Evolutionary conservation across 202 grass and related monocot species (phyloP).

Genomic region (Zoysia matrella): DNA sequence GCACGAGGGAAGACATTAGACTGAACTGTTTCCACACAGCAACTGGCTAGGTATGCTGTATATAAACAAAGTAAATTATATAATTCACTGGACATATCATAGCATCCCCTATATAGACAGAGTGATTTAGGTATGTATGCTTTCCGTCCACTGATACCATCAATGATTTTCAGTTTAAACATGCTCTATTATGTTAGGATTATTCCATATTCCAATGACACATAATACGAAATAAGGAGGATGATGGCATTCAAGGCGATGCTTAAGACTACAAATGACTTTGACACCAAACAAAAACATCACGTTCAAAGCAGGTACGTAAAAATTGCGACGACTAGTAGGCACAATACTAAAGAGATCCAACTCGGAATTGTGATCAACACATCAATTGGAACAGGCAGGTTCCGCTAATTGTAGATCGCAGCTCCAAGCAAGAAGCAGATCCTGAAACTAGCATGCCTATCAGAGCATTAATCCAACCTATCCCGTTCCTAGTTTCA

Average conservation of each 20-base stretch:
- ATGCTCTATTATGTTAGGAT: background rate
- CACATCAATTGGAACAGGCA: background rate
- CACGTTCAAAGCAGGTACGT: background rate
- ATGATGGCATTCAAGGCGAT: background rate
- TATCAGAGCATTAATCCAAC: background rate
- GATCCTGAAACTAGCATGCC: background rate
- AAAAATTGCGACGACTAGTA: background rate
- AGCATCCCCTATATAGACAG: background rate
- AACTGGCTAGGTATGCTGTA: background rate
- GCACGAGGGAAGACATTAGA: background rate
- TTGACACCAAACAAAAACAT: conserved; percentile 1
- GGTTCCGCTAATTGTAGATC: background rate
- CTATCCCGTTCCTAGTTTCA: background rate
- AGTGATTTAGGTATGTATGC: background rate
- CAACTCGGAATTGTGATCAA: background rate
- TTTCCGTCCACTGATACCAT: background rate
- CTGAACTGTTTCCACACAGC: background rate
- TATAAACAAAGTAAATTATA: too few relatives aligned
- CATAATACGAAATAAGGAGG: background rate
- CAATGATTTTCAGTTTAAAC: background rate
- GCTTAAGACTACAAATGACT: background rate
- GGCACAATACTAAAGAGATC: background rate
- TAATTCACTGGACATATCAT: background rate
- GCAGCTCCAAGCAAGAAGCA: background rate
- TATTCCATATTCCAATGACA: background rate